phyloP scores from a whole-genome alignment of 805 yeast species.

The Komagataella phaffii region DNA sequence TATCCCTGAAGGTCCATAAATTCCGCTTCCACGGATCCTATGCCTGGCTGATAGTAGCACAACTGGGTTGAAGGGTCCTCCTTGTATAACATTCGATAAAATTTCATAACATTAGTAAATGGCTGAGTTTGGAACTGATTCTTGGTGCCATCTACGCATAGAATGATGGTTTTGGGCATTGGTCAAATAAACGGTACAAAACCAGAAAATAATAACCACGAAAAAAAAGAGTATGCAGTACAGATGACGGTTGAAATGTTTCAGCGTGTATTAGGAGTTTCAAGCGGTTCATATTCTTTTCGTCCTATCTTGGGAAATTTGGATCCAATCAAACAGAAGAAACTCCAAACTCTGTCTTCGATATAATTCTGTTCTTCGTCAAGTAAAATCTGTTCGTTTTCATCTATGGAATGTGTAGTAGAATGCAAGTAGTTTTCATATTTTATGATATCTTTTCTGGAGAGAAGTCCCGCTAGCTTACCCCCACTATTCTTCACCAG shows the following conservation, averaged over 20 bases:
- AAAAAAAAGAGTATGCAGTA: neutral
- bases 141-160: conserved; percentile 54
- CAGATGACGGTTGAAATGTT: too few relatives aligned
- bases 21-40: conserved; percentile 38
- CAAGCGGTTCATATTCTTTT: conserved; percentile 3
- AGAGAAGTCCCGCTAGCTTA: conserved; percentile 55
- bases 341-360: conserved; percentile 15
- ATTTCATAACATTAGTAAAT: conserved; percentile 37
- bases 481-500: conserved; percentile 49
- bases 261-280: neutral
- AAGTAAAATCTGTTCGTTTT: neutral
- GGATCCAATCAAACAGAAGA: conserved; percentile 3
- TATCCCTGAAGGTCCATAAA: conserved; percentile 11
- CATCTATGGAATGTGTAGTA: neutral
- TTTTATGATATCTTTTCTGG: conserved; percentile 70
- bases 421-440: conserved; percentile 31
- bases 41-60: conserved; percentile 59
- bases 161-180: conserved; percentile 26
- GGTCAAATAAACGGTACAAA: neutral
- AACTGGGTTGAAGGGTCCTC: conserved; percentile 29
- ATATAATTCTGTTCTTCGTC: conserved; percentile 1
- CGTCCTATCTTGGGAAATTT: conserved; percentile 5
- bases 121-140: conserved; percentile 44
- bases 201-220: neutral
- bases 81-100: conserved; percentile 33